Percentiles rank a stretch among this genome's conserved stretches.
These are phyloP conservation scores for Sclerotinia glacialis DNA, from an alignment of 2,329 filamentous ascomycete species.

Conservation along the genomic window DNA sequence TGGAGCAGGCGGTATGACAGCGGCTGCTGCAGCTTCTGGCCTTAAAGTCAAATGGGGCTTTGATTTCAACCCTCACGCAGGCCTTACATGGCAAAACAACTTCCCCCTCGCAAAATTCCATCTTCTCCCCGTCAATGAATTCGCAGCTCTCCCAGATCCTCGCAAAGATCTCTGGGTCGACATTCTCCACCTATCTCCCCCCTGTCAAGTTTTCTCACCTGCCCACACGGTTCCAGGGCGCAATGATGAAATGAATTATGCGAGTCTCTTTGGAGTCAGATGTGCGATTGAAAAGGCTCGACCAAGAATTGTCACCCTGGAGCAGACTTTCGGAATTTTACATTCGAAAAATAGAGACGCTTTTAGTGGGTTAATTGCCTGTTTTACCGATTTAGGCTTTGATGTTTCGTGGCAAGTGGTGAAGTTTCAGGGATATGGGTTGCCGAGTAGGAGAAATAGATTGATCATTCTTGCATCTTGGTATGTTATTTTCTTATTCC, in stretches of 20 bases:
- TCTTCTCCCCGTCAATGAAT: conserved; percentile 47
- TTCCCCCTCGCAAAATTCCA: conserved; percentile 30
- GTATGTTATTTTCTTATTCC: conserved; percentile 22
- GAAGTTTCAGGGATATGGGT: conserved; percentile 45
- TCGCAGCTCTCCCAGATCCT: conserved; percentile 41
- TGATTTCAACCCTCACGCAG: conserved; percentile 49
- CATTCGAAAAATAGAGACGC: conserved; percentile 33
- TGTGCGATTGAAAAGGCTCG: conserved; percentile 55
- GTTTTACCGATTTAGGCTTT: conserved; percentile 63
- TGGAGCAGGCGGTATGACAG: conserved; percentile 67
- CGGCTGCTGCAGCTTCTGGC: conserved; percentile 59
- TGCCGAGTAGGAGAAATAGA: conserved; percentile 37
- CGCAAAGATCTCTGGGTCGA: conserved; percentile 49
- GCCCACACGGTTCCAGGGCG: conserved; percentile 59
- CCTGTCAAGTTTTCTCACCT: conserved; percentile 72
- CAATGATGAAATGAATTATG: conserved; percentile 66
- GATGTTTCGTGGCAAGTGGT: conserved; percentile 66
- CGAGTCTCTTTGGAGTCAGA: conserved; percentile 51
- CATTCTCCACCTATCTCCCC: conserved; percentile 70
- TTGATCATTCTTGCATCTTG: conserved; percentile 54
- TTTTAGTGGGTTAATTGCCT: conserved; percentile 50
- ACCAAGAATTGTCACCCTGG: conserved; percentile 70
- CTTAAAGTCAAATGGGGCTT: conserved; percentile 59
- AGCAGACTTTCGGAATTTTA: conserved; percentile 69
- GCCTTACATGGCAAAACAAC: conserved; percentile 25